Base-by-base conservation (phyloP, 768 basidiomycete genomes). In the Rhizopogon rudus region DNA sequence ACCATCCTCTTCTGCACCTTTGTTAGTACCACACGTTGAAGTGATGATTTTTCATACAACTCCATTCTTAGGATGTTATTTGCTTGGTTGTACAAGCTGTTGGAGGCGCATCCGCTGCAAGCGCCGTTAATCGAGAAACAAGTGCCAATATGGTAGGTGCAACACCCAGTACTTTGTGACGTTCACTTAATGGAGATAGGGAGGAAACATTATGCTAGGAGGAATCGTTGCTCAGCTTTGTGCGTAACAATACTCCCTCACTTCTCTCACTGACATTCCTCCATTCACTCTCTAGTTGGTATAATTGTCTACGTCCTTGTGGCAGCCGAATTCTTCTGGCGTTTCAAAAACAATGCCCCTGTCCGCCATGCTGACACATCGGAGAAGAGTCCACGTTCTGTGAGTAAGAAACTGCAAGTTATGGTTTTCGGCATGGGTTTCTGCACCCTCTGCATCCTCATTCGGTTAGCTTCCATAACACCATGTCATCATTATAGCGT, bases 171-270 rank as follows among this genome's bases (percentile, higher is more conserved):
- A 13, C 14, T 40, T 17, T 35, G n/a, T 7, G 12, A 22, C 6
- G 5, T 9, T 31, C 28, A 25, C 31, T n/a, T 20, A 49, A n/a
- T 10, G 8, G 39, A 66, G 64, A n/a, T 52, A 75, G 72, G 81
- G 81, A 4, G 76, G 74, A 13, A 61, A 78, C 46, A 73, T 84
- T 62, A 85, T 86, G 83, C 73, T 85, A 12, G 81, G 70, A 1
- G 87, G 86, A 45, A 86, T 88, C 56, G 71, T 73, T 16, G 77
- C 87, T 61, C 85, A 88, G 62, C 66, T 84, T 53, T 65, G 77
- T 76, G 40, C 52, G 75, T 67, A 1, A 35, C 5, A 3, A 13
- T 20, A 42, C 63, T 31, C 58, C 68, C 48, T 67, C 67, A 40
- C 42, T 67, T 35, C 35, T 37, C 33, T 22, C 1, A 10, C 29